These are phyloP conservation scores for Aureobasidium uvarum DNA, from an alignment of 2,329 filamentous ascomycete genomes.

Conservation along the genomic window DNA sequence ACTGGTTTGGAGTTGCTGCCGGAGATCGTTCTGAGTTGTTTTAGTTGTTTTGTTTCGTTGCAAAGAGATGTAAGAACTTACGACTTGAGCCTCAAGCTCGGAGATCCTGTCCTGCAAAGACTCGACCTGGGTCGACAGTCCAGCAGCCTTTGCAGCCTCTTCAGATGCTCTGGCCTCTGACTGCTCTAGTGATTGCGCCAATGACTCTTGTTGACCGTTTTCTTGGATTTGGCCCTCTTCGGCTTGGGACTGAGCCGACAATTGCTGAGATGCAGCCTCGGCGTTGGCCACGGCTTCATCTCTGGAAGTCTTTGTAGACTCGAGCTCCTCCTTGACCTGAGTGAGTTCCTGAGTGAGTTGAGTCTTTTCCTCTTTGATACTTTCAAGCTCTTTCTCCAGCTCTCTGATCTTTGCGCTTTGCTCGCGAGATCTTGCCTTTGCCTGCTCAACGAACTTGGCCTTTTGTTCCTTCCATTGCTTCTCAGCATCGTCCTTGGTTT, in stretches of 20 bases:
- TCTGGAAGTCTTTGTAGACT: slow-evolving; percentile 61
- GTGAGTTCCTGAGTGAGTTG: slow-evolving; percentile 36
- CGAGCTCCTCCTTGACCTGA: slow-evolving; percentile 53
- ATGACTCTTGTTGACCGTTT: slow-evolving; percentile 11
- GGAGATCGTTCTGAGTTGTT: slow-evolving; percentile 24
- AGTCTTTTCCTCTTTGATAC: slow-evolving; percentile 64
- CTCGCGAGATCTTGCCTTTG: slow-evolving; percentile 59
- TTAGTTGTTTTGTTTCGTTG: background rate
- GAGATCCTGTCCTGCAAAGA: slow-evolving; percentile 60
- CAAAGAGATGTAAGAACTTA: slow-evolving; percentile 9
- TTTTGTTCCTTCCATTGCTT: slow-evolving; percentile 51
- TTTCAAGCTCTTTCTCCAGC: slow-evolving; percentile 51
- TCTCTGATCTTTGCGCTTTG: slow-evolving; percentile 62
- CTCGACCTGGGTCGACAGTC: slow-evolving; percentile 44
- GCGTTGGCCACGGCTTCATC: slow-evolving; percentile 58
- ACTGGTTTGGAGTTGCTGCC: slow-evolving; percentile 24
- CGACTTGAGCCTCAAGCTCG: slow-evolving; percentile 62
- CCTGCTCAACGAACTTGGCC: slow-evolving; percentile 49
- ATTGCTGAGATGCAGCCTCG: slow-evolving; percentile 36
- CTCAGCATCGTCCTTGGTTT: slow-evolving; percentile 45
- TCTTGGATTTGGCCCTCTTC: slow-evolving; percentile 32
- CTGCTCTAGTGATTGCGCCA: slow-evolving; percentile 37
- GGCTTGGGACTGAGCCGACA: slow-evolving; percentile 22
- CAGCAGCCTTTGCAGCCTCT: slow-evolving; percentile 40
- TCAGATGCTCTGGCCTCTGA: slow-evolving; percentile 44